Evolutionary conservation across 352 stramenopile species (phyloP).

Genomic region (Phytophthora cajani): DNA sequence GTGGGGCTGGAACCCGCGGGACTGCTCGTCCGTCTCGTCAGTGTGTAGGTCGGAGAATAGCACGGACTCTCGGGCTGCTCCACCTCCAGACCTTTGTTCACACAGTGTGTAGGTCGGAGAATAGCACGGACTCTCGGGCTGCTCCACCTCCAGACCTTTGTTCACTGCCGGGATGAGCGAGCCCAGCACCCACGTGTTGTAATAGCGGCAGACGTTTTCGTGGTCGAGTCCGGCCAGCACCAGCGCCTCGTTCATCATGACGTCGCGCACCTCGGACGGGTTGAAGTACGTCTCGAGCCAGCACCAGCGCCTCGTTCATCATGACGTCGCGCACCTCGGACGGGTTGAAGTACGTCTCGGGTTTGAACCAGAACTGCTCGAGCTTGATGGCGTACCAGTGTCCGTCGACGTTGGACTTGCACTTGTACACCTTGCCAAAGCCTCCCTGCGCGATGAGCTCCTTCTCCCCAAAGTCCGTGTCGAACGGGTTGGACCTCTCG

Average conservation of each 20-base stretch:
- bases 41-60: conserved; percentile 22
- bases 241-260: conserved; percentile 93
- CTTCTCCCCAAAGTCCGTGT: conserved; percentile 78
- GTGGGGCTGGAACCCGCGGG: conserved; percentile 20
- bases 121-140: conserved; percentile 30
- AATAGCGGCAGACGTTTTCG: conserved; percentile 96
- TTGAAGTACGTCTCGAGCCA: conserved; percentile 89
- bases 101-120: conserved; percentile 29
- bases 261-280: conserved; percentile 83
- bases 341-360: conserved; percentile 80
- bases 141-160: conserved; percentile 30
- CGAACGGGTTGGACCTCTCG: conserved; percentile 75
- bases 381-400: conserved; percentile 84
- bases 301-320: conserved; percentile 92
- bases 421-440: conserved; percentile 85
- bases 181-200: conserved; percentile 81
- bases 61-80: conserved; percentile 32
- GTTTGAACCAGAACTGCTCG: conserved; percentile 87
- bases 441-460: conserved; percentile 74
- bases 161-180: conserved; percentile 68
- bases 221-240: conserved; percentile 93
- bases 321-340: conserved; percentile 90
- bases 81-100: conserved; percentile 33
- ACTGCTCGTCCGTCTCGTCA: conserved; percentile 32
- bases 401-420: conserved; percentile 70